Conservation (phyloP, 176 grass and related monocot species). For the Rhynchospora pubera region DNA sequence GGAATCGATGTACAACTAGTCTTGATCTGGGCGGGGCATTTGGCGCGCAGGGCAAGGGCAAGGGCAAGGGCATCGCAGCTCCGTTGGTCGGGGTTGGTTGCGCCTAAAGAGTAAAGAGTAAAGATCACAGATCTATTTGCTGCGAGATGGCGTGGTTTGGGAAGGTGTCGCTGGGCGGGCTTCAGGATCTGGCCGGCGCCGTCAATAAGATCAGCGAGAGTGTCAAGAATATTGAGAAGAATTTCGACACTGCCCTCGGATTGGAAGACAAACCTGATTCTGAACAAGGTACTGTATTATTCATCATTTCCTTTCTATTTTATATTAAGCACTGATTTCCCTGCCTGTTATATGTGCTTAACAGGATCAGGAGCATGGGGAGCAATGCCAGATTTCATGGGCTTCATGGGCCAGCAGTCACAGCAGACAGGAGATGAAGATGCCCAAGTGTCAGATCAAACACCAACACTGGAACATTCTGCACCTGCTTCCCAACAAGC, state of each 20-base stretch:
- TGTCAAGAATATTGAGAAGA: conserved; percentile 99
- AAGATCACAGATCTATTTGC: conserved; percentile 8
- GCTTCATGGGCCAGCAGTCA: conserved; percentile 61
- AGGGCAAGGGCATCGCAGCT: no score
- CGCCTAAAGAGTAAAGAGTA: conserved; percentile 13
- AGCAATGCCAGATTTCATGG: conserved; percentile 44
- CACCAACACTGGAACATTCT: conserved; percentile 22
- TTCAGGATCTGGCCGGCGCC: conserved; percentile 95
- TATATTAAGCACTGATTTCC: not conserved
- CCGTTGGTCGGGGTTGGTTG: conserved; percentile 25
- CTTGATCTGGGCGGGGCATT: no score
- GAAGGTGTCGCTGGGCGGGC: conserved; percentile 72
- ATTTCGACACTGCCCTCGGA: conserved; percentile 90
- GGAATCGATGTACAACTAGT: not conserved
- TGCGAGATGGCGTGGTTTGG: conserved; percentile 64
- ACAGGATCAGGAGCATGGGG: conserved; percentile 24
- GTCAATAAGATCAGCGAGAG: conserved; percentile 97
- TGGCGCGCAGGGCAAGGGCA: no score
- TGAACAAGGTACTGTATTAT: conserved; percentile 79
- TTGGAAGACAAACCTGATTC: conserved; percentile 77
- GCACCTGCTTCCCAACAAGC: conserved; percentile 25
- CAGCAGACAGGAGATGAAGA: conserved; percentile 45
- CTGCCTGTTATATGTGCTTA: not conserved
- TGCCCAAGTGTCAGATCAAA: conserved; percentile 32
- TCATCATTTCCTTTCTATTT: not conserved